Base-by-base conservation (phyloP, 1,139 yeast species). In the Taphrina wiesneri region DNA sequence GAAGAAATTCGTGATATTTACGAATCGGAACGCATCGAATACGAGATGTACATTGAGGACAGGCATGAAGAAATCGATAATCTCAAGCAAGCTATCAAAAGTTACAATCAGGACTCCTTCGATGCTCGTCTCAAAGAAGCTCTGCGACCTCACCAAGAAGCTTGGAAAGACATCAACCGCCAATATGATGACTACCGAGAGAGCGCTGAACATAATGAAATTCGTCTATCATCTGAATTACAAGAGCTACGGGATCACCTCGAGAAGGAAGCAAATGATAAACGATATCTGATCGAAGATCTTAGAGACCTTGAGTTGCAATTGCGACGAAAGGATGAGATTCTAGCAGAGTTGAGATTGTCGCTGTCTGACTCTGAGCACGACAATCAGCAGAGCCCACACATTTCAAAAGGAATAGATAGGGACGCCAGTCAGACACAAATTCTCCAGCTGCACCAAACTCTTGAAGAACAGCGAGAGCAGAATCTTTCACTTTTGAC, bases 11-110 rank as follows among this genome's bases (percentile, higher is more conserved):
- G 56, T 0, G 26, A 28, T 1, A 39, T 47, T 25, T 49, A 59
- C 47, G 63, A 59, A 21, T n/a, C 56, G 6, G 63, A 46, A 17
- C 46, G 63, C 5, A 26, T n/a, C 15, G 63, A 59, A 28, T 59
- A 59, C 17, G 63, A 59, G 19, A 34, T 47, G 39, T 60, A 60
- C 41, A 60, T 60, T 19, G 57, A 60, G 34, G 64, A 60, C 26
- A 43, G 64, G 7, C 64, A 60, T 36, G 52, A 41, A 7, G 64
- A 60, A 23, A 60, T 60, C 32, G 64, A 60, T 30, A 53, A 39
- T 28, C 28, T 60, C 28, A 39, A 41, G 43, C 57, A 51, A 17
- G 56, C 52, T 7, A 32, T 46, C 19, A 49, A 34, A 9, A 28
- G 46, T 25, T 51, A 46, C 25, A 36, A 46, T 26, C 63, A 59